These are phyloP conservation scores for Linaria vulgaris DNA, from an alignment of 257 asterid species.

Conservation along the genomic window DNA sequence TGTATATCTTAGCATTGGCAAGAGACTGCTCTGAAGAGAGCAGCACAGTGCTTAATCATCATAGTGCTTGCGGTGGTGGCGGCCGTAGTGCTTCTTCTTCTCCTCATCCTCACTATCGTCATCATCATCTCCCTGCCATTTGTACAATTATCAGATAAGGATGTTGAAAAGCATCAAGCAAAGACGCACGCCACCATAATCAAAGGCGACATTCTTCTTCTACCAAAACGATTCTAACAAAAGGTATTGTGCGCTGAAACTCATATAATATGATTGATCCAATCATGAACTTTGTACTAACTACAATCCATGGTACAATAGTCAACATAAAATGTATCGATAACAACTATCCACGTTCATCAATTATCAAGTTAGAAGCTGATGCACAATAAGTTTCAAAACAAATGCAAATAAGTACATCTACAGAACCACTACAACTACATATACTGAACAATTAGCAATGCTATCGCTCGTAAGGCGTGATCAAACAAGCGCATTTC, in stretches of 20 bases:
- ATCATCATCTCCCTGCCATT: conserved; percentile 11
- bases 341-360: no score
- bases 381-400: no score
- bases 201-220: no score
- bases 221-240: background rate
- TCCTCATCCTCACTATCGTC: conserved; percentile 3
- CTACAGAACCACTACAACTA: no score
- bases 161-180: background rate
- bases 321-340: no score
- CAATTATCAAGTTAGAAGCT: no score
- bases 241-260: background rate
- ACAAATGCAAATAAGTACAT: no score
- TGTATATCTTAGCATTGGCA: background rate
- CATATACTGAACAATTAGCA: no score
- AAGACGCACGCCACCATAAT: background rate
- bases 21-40: background rate
- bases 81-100: background rate
- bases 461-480: no score
- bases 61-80: background rate
- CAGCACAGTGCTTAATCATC: background rate
- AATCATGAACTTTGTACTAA: background rate
- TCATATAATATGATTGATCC: background rate
- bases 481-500: no score
- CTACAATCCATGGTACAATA: background rate
- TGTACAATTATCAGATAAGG: background rate